Conservation (phyloP, 208 protist species). For the Blastocrithidia nonstop region DNA sequence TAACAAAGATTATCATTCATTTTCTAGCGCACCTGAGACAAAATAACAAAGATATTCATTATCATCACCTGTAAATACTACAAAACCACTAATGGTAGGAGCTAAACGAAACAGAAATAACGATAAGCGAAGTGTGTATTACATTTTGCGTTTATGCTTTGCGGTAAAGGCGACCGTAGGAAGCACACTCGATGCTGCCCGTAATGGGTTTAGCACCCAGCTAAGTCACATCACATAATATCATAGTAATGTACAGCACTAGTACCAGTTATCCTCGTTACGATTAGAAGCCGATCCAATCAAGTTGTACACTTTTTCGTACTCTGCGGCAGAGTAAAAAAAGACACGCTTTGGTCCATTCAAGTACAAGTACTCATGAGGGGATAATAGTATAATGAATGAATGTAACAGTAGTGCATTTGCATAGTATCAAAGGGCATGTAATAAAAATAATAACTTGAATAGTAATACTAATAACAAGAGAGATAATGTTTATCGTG, state of each 20-base stretch:
- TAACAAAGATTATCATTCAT: no score
- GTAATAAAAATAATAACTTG: no score
- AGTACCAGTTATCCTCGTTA: slow-evolving; percentile 28
- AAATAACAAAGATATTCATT: no score
- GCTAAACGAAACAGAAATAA: no score
- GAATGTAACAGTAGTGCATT: no score
- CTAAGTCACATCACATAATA: slow-evolving; percentile 39
- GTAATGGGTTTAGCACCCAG: slow-evolving; percentile 31
- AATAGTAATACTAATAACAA: not conserved
- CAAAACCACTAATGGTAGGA: no score
- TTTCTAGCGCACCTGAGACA: no score
- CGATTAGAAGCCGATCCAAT: slow-evolving; percentile 32
- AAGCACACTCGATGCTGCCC: slow-evolving; percentile 45
- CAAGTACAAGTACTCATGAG: slow-evolving; percentile 51
- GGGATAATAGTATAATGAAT: no score
- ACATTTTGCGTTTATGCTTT: slow-evolving; percentile 53
- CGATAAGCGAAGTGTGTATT: slow-evolving; percentile 6
- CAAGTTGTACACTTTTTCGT: slow-evolving; percentile 51
- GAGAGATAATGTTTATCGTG: not conserved
- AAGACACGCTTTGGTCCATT: slow-evolving; percentile 35
- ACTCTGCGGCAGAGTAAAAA: slow-evolving; percentile 30
- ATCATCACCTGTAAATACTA: no score
- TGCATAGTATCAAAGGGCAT: no score
- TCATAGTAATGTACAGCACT: slow-evolving; percentile 14
- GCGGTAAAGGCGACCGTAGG: slow-evolving; percentile 24